These are phyloP conservation scores for Lomentospora prolificans DNA, from an alignment of 2,329 filamentous ascomycete species.

Conservation along the genomic window DNA sequence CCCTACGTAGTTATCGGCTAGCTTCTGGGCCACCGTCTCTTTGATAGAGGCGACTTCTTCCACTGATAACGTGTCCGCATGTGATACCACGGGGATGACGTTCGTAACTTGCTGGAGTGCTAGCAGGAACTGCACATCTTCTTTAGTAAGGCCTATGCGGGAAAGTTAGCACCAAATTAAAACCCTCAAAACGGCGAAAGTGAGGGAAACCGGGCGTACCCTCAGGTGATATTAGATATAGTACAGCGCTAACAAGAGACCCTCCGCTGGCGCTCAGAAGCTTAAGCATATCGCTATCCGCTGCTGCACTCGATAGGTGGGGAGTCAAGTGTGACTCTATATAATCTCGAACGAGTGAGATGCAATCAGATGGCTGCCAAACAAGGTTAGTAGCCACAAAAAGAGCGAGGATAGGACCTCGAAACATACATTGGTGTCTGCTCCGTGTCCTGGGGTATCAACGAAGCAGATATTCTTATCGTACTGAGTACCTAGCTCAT, in stretches of 20 bases:
- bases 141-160: not conserved
- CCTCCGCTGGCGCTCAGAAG: constrained; percentile 76
- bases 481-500: constrained; percentile 53
- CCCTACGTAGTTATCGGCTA: constrained; percentile 47
- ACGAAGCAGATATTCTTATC: constrained; percentile 93
- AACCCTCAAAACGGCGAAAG: not conserved
- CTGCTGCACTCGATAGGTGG: constrained; percentile 3
- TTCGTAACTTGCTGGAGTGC: constrained; percentile 67
- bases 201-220: constrained; percentile 44
- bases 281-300: constrained; percentile 54
- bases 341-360: constrained; percentile 56
- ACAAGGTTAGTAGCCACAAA: not conserved
- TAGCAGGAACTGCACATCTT: constrained; percentile 62
- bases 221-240: constrained; percentile 67
- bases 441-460: constrained; percentile 53
- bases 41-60: constrained; percentile 52
- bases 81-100: constrained; percentile 72
- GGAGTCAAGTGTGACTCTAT: constrained; percentile 53
- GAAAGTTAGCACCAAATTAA: not conserved
- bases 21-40: constrained; percentile 42
- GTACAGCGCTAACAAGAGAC: constrained; percentile 70
- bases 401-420: not conserved
- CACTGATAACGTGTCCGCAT: constrained; percentile 57
- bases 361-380: constrained; percentile 38
- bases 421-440: constrained; percentile 13